Evolutionary conservation across 768 basidiomycete genomes (phyloP).

Genomic region (Leccinum rimulosum): DNA sequence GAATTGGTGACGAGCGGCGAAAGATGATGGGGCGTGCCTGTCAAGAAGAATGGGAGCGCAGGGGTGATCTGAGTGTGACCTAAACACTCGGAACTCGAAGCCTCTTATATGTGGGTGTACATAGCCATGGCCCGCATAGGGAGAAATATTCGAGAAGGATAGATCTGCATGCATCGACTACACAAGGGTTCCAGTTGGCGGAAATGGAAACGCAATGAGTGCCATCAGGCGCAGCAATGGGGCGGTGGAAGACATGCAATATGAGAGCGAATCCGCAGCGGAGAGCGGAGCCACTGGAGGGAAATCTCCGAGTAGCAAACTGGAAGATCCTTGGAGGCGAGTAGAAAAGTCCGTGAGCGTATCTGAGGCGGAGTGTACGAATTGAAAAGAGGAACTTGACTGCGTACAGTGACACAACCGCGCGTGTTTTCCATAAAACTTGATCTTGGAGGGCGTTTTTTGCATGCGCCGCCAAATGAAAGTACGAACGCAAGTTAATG

Average conservation of each 20-base stretch:
- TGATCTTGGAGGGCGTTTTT: constrained; percentile 16
- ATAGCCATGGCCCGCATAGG: constrained; percentile 9
- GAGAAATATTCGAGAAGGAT: neutral
- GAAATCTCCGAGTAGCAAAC: neutral
- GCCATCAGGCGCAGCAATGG: neutral
- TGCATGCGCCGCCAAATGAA: constrained; percentile 16
- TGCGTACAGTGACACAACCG: constrained; percentile 5
- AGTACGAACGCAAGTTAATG: neutral
- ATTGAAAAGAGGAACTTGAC: neutral
- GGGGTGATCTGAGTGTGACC: constrained; percentile 12
- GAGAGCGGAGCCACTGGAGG: neutral
- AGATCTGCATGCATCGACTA: neutral
- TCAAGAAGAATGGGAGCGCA: neutral
- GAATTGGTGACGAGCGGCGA: constrained; percentile 7
- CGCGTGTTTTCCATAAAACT: constrained; percentile 9
- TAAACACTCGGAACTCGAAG: neutral
- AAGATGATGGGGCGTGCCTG: constrained; percentile 8
- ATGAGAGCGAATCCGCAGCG: neutral
- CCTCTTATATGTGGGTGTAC: constrained; percentile 19
- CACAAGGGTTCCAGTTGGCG: constrained; percentile 8
- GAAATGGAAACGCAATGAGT: constrained; percentile 13
- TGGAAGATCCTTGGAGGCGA: constrained; percentile 1
- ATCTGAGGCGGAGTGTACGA: neutral
- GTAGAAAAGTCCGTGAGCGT: constrained; percentile 2
- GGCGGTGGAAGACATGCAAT: neutral